Evolutionary conservation across 352 stramenopile species (phyloP).

Genomic region (Globisporangium polare): DNA sequence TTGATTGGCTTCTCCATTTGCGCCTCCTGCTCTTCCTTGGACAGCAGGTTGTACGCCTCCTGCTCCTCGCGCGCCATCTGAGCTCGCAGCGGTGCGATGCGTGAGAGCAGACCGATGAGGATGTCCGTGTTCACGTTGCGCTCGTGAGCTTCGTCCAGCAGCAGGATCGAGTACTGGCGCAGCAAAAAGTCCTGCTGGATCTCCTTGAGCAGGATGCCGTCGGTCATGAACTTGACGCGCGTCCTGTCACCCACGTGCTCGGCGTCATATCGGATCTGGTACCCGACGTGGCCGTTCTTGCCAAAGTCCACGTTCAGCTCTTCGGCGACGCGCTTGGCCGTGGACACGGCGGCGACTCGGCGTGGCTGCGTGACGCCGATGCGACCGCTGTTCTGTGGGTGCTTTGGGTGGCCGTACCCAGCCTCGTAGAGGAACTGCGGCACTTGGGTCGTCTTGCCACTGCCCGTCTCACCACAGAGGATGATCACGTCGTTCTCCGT

Average conservation of each 20-base stretch:
- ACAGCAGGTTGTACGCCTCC: constrained; percentile 44
- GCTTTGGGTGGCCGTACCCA: constrained; percentile 75
- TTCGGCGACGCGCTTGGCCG: constrained; percentile 95
- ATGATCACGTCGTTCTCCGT: constrained; percentile 95
- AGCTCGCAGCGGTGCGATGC: constrained; percentile 90
- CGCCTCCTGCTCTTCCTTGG: constrained; percentile 30
- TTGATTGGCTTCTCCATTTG: constrained; percentile 51
- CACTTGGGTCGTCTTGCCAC: constrained; percentile 98
- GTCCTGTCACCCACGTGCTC: constrained; percentile 89
- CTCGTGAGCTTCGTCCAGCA: constrained; percentile 97
- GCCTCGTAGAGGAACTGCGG: constrained; percentile 98
- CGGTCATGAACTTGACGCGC: constrained; percentile 99
- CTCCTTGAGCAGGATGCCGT: constrained; percentile 98
- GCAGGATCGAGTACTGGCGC: constrained; percentile 72
- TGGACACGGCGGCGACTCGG: constrained; percentile 97
- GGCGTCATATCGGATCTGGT: constrained; percentile 98
- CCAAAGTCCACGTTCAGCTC: constrained; percentile 92
- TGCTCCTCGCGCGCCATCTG: constrained; percentile 81
- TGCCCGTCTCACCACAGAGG: constrained; percentile 97
- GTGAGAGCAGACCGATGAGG: constrained; percentile 94
- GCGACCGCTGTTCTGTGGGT: constrained; percentile 42
- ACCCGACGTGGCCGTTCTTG: constrained; percentile 86
- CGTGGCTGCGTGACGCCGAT: constrained; percentile 98
- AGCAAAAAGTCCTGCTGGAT: constrained; percentile 88
- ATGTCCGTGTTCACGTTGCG: constrained; percentile 97